Percentiles rank a stretch among this genome's conserved stretches.
These are phyloP conservation scores for Boletus rubescentipes DNA, from an alignment of 768 basidiomycete genomes.

Conservation along the genomic window DNA sequence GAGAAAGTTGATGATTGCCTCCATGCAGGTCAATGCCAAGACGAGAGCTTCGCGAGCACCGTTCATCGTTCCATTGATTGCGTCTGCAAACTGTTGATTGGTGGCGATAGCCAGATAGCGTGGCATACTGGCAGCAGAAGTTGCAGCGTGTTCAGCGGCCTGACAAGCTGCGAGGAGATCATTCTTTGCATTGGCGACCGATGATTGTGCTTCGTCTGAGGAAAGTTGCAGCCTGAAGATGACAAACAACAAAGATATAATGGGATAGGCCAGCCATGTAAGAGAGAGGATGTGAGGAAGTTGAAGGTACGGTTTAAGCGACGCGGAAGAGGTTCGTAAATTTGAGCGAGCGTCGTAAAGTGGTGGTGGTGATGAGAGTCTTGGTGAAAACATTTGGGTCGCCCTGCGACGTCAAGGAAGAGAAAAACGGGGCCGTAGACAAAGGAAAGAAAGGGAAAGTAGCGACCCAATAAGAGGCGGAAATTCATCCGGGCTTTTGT, in stretches of 20 bases:
- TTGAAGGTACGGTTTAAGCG: slow-evolving; percentile 79
- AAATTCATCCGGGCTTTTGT: slow-evolving; percentile 25
- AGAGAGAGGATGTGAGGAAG: slow-evolving; percentile 83
- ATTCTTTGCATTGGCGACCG: slow-evolving; percentile 66
- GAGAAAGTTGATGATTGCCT: slow-evolving; percentile 87
- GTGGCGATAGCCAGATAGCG: slow-evolving; percentile 84
- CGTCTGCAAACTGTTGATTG: slow-evolving; percentile 74
- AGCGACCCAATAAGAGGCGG: slow-evolving; percentile 14
- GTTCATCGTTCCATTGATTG: slow-evolving; percentile 76
- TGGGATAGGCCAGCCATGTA: slow-evolving; percentile 88
- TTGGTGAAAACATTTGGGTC: slow-evolving; percentile 36
- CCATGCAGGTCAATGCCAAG: slow-evolving; percentile 78
- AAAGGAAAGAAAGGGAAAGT: slow-evolving; percentile 6
- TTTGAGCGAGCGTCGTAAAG: slow-evolving; percentile 54
- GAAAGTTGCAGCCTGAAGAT: slow-evolving; percentile 81
- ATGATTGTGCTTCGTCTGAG: slow-evolving; percentile 62
- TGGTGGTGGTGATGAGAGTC: slow-evolving; percentile 46
- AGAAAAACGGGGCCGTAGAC: slow-evolving; percentile 12
- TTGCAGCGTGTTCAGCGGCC: slow-evolving; percentile 82
- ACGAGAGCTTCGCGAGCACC: slow-evolving; percentile 73
- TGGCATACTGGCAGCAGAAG: slow-evolving; percentile 81
- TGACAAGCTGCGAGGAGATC: slow-evolving; percentile 81
- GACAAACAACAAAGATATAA: slow-evolving; percentile 85
- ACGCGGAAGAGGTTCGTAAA: slow-evolving; percentile 25
- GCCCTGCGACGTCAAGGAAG: slow-evolving; percentile 36